A percentile compares a stretch with the other conserved stretches of the same genome.
Conservation (phyloP, 352 stramenopile species). For the Pythium pyrilobum region DNA sequence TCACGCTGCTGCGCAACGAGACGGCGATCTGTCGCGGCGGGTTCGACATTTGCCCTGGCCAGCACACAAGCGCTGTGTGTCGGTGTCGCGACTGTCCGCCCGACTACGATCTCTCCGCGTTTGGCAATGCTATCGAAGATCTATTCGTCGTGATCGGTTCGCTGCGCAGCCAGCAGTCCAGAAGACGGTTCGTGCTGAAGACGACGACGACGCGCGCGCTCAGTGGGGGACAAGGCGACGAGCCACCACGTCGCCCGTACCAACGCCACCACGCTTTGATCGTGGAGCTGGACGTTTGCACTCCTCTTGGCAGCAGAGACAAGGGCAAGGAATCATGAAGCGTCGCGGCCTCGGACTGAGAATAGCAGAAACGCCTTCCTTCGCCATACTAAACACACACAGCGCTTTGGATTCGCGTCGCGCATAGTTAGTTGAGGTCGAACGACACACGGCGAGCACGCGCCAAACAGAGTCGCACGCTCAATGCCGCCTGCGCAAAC, state of each 20-base stretch:
- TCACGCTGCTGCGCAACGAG: conserved; percentile 44
- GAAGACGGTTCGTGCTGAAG: conserved; percentile 26
- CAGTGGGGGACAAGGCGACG: neutral
- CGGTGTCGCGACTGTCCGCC: conserved; percentile 20
- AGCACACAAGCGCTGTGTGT: conserved; percentile 44
- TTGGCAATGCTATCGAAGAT: conserved; percentile 39
- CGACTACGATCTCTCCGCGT: conserved; percentile 35
- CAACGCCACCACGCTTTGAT: conserved; percentile 1
- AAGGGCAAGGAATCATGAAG: conserved; percentile 3
- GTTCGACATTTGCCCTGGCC: conserved; percentile 48
- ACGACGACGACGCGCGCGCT: conserved; percentile 24
- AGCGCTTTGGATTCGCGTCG: neutral
- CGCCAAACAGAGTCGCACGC: too few species aligned
- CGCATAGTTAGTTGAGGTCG: neutral
- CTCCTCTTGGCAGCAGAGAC: neutral
- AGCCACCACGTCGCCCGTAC: neutral
- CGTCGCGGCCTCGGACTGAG: neutral
- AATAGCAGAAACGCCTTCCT: neutral
- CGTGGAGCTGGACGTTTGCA: neutral
- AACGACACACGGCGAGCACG: too few species aligned
- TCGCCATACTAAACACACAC: neutral
- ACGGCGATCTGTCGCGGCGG: conserved; percentile 38
- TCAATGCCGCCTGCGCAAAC: conserved; percentile 19
- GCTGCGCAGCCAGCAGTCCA: conserved; percentile 19
- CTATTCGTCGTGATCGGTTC: conserved; percentile 34